A percentile compares a stretch with the other conserved stretches of the same genome.
Evolutionary conservation across 1,284 basidiomycete genomes (phyloP).

Genomic region (Leccinum subrobustum): DNA sequence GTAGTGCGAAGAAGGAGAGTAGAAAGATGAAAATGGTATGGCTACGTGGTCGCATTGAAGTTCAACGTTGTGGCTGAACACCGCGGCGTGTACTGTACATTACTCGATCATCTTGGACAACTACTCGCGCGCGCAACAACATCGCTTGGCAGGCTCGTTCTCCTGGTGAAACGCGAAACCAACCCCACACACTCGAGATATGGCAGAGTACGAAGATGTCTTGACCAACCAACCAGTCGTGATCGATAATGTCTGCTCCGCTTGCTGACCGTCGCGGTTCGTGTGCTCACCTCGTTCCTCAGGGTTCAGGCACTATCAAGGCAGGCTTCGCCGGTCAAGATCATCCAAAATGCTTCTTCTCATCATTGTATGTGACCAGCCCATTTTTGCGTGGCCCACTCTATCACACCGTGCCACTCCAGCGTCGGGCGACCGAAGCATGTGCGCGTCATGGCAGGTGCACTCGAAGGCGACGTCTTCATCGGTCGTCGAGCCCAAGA

Average conservation of each 20-base stretch:
- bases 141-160: neutral
- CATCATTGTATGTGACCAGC: constrained; percentile 81
- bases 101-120: neutral
- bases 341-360: constrained; percentile 97
- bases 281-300: constrained; percentile 24
- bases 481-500: constrained; percentile 94
- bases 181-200: constrained; percentile 31
- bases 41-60: constrained; percentile 21
- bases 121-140: neutral
- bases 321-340: constrained; percentile 97
- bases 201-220: constrained; percentile 87
- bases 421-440: constrained; percentile 97
- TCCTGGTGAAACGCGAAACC: constrained; percentile 2
- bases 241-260: constrained; percentile 84
- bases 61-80: constrained; percentile 19
- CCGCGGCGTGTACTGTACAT: neutral
- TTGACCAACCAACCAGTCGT: constrained; percentile 93
- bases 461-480: constrained; percentile 89
- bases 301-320: constrained; percentile 98
- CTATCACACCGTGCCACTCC: constrained; percentile 11
- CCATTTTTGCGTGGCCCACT: constrained; percentile 19
- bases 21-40: constrained; percentile 16
- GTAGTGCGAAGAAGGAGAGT: constrained; percentile 18
- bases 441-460: constrained; percentile 94
- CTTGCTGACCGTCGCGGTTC: constrained; percentile 18